Base-by-base conservation (phyloP, 805 yeast species). In the Saccharomyces jurei region DNA sequence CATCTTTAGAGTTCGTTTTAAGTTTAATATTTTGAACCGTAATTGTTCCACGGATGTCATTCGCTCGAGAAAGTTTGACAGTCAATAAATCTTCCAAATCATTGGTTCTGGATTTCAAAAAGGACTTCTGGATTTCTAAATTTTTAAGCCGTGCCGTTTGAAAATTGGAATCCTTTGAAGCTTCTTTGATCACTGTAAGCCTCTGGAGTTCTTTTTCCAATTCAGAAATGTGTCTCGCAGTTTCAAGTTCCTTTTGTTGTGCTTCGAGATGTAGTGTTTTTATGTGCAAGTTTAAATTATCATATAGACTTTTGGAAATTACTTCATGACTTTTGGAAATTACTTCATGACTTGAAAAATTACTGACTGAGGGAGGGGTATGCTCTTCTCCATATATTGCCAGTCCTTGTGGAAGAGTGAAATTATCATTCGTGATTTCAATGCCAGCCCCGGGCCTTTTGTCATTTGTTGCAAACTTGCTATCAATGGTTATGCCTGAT, bases 21-120 rank as follows among this genome's bases (percentile, higher is more conserved):
- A 36, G 44, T 36, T 17, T 17, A n/a, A 8, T 36, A n/a, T 36
- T 36, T 13, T 21, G 44, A 17, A 36, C 17, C 13, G 11, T 21
- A 17, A 36, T 17, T 36, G 17, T 10, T 9, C 8, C 10, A 36
- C 6, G 13, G 17, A 36, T 17, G 17, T 36, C 22, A n/a, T 17
- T 17, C 17, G 25, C 44, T 17, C 17, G 44, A 17, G 77, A 66
- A 54, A 83, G 72, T 61, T 81, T 81, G 36, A 77, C 74, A 14
- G 71, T 71, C 71, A 83, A 75, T 51, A 82, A 71, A 2, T 82
- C 77, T 61, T 83, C 81, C 52, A 82, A 74, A 30, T 77, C 77
- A 0, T 55, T 63, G 14, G 77, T 55, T 57, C 78, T 78, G 13
- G 73, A 71, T 41, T 69, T 70, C 55, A 82, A 63, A 3, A 59